A percentile compares a stretch with the other conserved stretches of the same genome.
Evolutionary conservation across 768 basidiomycete species (phyloP).

Genomic region (Pleurotus djamor): DNA sequence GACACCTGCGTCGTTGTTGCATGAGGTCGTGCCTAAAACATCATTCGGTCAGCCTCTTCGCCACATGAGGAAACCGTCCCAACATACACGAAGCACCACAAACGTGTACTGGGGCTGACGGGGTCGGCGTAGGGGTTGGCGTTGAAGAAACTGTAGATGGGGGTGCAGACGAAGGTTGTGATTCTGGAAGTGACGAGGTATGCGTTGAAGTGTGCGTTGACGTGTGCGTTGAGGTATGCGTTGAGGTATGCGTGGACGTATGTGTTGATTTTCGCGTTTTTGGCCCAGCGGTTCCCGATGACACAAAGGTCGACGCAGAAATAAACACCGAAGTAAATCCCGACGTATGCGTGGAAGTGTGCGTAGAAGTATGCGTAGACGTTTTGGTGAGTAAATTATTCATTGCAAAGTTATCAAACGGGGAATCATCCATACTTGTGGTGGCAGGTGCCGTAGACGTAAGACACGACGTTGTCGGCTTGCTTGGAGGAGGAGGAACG

Average conservation of each 20-base stretch:
- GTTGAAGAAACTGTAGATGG: not conserved
- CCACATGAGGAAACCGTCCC: too few relatives aligned
- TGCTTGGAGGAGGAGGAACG: not conserved
- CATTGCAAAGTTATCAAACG: not conserved
- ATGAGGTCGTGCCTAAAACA: not conserved
- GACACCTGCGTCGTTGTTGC: conserved; percentile 7
- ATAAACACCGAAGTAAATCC: not conserved
- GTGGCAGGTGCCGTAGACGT: not conserved
- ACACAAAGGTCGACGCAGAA: not conserved
- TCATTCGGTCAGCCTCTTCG: too few relatives aligned
- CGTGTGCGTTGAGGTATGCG: not conserved
- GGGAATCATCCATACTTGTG: not conserved
- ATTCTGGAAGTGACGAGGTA: not conserved
- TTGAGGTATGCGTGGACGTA: not conserved
- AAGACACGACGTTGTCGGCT: not conserved
- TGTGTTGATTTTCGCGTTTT: not conserved
- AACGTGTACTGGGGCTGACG: not conserved
- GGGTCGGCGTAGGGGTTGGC: not conserved
- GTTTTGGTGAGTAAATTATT: not conserved
- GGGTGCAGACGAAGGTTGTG: not conserved
- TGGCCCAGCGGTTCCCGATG: not conserved
- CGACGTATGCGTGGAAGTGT: not conserved
- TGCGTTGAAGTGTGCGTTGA: not conserved
- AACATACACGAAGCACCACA: not conserved
- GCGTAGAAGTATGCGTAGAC: conserved; percentile 4